These are phyloP conservation scores for Cordyceps cicadae DNA, from an alignment of 2,329 filamentous ascomycete genomes.

Conservation along the genomic window DNA sequence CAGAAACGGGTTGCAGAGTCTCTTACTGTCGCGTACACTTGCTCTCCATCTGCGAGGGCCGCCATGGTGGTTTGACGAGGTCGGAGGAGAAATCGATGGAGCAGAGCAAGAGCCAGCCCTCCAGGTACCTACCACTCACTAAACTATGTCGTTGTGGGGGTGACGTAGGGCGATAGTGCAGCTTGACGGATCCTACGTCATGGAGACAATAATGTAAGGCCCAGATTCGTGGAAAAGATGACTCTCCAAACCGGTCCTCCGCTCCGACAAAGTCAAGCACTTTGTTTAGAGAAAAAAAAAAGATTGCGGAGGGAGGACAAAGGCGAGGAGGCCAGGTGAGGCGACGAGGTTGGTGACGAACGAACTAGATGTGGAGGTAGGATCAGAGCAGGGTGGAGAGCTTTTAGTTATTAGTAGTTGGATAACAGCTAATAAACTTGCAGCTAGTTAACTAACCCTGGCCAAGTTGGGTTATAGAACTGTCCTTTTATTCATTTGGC, in stretches of 20 bases:
- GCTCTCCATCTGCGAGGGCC: conserved; percentile 34
- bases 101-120: background rate
- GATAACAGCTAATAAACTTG: background rate
- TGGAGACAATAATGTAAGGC: background rate
- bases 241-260: background rate
- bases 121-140: background rate
- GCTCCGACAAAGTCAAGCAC: background rate
- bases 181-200: background rate
- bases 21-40: conserved; percentile 50
- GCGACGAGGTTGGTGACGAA: background rate
- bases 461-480: background rate
- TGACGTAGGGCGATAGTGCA: background rate
- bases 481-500: too few species aligned
- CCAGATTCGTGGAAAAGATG: background rate
- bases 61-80: background rate
- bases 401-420: background rate
- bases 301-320: background rate
- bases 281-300: background rate
- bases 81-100: background rate
- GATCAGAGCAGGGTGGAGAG: conserved; percentile 5
- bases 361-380: conserved; percentile 2
- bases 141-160: background rate
- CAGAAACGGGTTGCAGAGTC: background rate
- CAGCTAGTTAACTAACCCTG: too few species aligned
- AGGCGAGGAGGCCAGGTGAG: background rate